Base-by-base conservation (phyloP, 257 asterid species). In the Petunia axillaris region DNA sequence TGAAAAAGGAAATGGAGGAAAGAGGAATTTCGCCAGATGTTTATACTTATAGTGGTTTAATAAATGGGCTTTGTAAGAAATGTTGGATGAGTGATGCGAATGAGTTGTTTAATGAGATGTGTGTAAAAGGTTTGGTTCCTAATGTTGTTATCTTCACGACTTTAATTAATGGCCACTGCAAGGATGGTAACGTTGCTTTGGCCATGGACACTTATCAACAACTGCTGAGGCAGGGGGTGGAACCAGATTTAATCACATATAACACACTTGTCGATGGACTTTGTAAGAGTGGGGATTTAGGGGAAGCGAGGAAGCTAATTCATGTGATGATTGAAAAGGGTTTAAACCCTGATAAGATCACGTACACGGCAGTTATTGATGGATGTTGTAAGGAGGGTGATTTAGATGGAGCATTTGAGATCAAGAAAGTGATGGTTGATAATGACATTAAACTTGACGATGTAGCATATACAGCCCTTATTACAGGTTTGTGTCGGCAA, bases 111-210 rank as follows among this genome's bases (percentile, higher is more conserved):
- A 25, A 77, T 8, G 96, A 91, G 54, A 92, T 93, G 98, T 76
- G 81, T 41, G 83, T 77, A 4, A 85, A 84, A 10, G 91, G 93
- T n/a, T 82, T 95, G 87, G 82, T 84, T 82, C 97, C 98, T 0
- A 95, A 87, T 80, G 79, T 76, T 83, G 98, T 95, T 60, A 89
- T 94, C 55, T 95, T 88, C 83, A 93, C 98, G 55, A 87, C 97
- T 13, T 76, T 95, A 93, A 95, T 95, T 52, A 89, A 90, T 39
- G 99, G 97, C 2, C 91, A 93, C 63, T 91, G 97, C 89, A 92
- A 87, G 92, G 88, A 83, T 41, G 99, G 89, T 80, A 81, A 77
- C 71, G 63, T 93, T 39, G 93, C 67, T 77, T 57, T 89, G 76
- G 97, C 96, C 37, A 86, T 91, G 90, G 91, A 84, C 35, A 77